Conservation (phyloP, 2,329 filamentous ascomycete species). For the Zymoseptoria crescenta region DNA sequence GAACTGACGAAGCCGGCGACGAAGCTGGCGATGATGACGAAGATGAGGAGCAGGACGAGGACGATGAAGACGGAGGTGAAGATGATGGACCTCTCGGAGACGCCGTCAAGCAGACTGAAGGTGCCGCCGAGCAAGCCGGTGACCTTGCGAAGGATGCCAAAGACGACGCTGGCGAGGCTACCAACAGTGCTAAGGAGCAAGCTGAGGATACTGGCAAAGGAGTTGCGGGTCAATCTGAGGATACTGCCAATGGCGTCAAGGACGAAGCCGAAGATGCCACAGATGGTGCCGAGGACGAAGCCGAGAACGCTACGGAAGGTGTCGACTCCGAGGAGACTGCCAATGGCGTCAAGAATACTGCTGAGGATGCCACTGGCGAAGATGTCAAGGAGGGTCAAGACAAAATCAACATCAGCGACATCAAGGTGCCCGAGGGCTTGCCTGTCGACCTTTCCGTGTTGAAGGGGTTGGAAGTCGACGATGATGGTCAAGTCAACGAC, state of each 20-base stretch:
- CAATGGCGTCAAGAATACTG: constrained; percentile 8
- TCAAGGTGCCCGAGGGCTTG: constrained; percentile 31
- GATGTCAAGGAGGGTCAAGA: constrained; percentile 7
- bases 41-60: constrained; percentile 19
- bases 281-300: constrained; percentile 24
- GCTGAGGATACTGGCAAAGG: constrained; percentile 20
- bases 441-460: constrained; percentile 40
- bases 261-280: constrained; percentile 23
- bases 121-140: constrained; percentile 22
- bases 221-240: constrained; percentile 21
- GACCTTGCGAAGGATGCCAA: constrained; percentile 21
- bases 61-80: constrained; percentile 20
- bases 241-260: constrained; percentile 17
- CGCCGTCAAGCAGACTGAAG: constrained; percentile 16
- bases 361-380: constrained; percentile 25
- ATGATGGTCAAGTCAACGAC: constrained; percentile 48
- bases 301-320: constrained; percentile 27
- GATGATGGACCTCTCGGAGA: constrained; percentile 16
- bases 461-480: constrained; percentile 46
- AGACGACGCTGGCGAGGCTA: constrained; percentile 17
- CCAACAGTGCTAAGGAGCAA: constrained; percentile 17
- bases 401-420: constrained; percentile 10
- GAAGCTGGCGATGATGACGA: constrained; percentile 23
- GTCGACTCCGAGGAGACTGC: not conserved
- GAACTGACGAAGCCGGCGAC: constrained; percentile 25